Evolutionary conservation across 306 rosid genomes (phyloP).

Genomic region (Quercus berberidifolia): DNA sequence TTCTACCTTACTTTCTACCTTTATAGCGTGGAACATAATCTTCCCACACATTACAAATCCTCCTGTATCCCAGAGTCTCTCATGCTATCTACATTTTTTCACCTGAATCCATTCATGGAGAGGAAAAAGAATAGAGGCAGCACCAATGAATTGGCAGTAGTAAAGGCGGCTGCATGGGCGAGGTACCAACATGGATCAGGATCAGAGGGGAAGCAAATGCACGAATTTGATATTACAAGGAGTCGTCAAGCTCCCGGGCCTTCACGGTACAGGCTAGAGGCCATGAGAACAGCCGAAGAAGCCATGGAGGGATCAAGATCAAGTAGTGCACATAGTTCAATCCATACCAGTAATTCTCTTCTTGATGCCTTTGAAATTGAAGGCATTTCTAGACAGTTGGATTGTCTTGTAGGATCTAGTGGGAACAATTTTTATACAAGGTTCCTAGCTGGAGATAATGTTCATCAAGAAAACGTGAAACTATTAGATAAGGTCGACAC

Average conservation of each 20-base stretch:
- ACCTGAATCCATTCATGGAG: slow-evolving; percentile 24
- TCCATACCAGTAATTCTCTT: slow-evolving; percentile 27
- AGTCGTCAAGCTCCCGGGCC: slow-evolving; percentile 31
- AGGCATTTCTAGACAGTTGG: slow-evolving; percentile 48
- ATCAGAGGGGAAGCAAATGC: slow-evolving; percentile 35
- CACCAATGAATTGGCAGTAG: slow-evolving; percentile 24
- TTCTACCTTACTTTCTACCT: background rate
- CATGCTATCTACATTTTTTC: background rate
- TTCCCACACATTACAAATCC: slow-evolving; percentile 33
- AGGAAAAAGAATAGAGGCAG: slow-evolving; percentile 20
- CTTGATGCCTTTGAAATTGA: slow-evolving; percentile 62
- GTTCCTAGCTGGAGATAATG: background rate
- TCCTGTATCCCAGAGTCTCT: background rate
- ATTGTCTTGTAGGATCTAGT: slow-evolving; percentile 35
- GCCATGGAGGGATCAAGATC: background rate
- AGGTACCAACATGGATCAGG: slow-evolving; percentile 67
- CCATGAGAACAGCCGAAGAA: slow-evolving; percentile 24
- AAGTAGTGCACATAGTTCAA: background rate
- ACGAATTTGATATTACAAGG: slow-evolving; percentile 33
- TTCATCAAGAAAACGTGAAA: background rate
- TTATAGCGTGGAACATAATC: slow-evolving; percentile 44
- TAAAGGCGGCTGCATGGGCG: slow-evolving; percentile 93
- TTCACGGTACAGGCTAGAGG: slow-evolving; percentile 72
- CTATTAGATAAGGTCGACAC: background rate
- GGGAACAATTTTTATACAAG: background rate